phyloP scores from a whole-genome alignment of 2,329 filamentous ascomycete genomes.

The Aspergillus sp. region DNA sequence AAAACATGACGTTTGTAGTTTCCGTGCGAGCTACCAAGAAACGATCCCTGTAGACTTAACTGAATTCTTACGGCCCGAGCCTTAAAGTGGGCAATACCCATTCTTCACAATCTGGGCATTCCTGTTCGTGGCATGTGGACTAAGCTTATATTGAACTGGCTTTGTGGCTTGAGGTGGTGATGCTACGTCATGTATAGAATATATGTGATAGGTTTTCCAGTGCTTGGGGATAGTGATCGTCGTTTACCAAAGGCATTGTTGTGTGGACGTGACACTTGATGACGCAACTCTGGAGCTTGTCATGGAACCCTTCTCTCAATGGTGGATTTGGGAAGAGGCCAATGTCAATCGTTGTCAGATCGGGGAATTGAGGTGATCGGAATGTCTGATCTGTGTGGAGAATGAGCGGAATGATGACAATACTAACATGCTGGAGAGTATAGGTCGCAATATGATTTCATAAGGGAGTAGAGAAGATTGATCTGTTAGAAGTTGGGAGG shows the following conservation, averaged over 20 bases:
- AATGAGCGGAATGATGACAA: too few relatives aligned
- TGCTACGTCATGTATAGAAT: background rate
- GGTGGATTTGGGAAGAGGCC: too few relatives aligned
- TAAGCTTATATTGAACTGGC: too few relatives aligned
- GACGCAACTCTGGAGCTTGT: too few relatives aligned
- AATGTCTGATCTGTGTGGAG: too few relatives aligned
- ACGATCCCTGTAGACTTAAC: background rate
- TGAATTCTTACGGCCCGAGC: background rate
- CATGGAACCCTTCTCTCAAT: too few relatives aligned
- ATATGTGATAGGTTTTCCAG: background rate
- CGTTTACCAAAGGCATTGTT: too few relatives aligned
- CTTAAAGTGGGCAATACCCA: background rate
- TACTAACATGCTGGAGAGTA: background rate
- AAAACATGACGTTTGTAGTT: too few relatives aligned
- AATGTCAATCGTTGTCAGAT: too few relatives aligned
- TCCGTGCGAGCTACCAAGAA: background rate
- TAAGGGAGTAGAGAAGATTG: background rate
- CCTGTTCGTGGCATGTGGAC: background rate
- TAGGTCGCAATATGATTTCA: background rate
- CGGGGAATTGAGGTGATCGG: too few relatives aligned
- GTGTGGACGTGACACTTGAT: too few relatives aligned
- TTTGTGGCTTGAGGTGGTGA: background rate
- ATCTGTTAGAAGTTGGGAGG: background rate
- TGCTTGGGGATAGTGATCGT: too few relatives aligned
- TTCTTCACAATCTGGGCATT: background rate